Conservation (phyloP, 208 protist genomes). For the Trypanosomatidae sp. region DNA sequence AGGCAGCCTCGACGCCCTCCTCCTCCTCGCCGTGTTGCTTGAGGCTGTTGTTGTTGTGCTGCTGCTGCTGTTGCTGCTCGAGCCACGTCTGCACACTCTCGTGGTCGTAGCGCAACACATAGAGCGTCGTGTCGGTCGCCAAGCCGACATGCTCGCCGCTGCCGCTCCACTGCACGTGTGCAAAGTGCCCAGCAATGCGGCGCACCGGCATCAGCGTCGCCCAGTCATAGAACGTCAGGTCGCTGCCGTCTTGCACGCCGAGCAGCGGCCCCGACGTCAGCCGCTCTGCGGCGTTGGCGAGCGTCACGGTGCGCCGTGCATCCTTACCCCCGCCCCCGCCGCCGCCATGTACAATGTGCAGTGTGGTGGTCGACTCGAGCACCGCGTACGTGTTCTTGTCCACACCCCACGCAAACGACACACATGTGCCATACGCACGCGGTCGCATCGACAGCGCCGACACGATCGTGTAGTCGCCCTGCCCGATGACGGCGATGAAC, state of each 20-base stretch:
- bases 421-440: constrained; percentile 93
- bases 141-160: constrained; percentile 85
- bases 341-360: constrained; percentile 88
- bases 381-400: constrained; percentile 89
- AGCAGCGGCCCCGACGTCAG: constrained; percentile 89
- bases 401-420: constrained; percentile 94
- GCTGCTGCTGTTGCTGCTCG: too few species aligned
- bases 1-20: constrained; percentile 94
- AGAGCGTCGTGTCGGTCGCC: constrained; percentile 83
- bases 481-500: constrained; percentile 91
- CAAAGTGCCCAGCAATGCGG: constrained; percentile 91
- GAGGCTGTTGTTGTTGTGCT: too few species aligned
- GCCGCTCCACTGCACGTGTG: constrained; percentile 88
- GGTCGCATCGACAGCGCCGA: constrained; percentile 93
- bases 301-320: constrained; percentile 79
- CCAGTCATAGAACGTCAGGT: constrained; percentile 97
- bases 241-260: constrained; percentile 53
- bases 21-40: constrained; percentile 30
- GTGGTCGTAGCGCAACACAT: constrained; percentile 91
- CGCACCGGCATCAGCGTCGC: constrained; percentile 81
- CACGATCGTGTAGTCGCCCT: constrained; percentile 97
- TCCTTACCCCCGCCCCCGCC: constrained; percentile 57
- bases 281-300: constrained; percentile 30
- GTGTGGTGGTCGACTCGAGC: constrained; percentile 67
- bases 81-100: constrained; percentile 78